Base-by-base conservation (phyloP, 1,284 basidiomycete species). In the Chondrostereum purpureum region DNA sequence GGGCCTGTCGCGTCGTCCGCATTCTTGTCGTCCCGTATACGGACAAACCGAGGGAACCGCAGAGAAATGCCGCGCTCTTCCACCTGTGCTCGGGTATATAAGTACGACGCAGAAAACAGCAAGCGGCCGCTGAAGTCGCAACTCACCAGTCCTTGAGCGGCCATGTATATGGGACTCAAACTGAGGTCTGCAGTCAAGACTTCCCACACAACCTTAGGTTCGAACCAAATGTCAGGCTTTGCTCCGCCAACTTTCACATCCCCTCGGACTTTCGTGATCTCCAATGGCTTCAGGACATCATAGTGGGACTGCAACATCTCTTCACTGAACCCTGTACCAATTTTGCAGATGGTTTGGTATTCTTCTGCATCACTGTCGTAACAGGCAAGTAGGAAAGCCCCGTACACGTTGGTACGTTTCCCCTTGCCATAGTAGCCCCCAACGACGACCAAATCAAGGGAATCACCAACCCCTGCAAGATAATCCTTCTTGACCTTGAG, bases 341-440 rank as follows among this genome's bases (percentile, higher is more conserved):
- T 96, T 68, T 99, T 99, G 77, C 96, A 99, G 46, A 96, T 92
- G 2, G 92, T 94, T 60, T 97, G 94, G 62, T 80, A 96, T 60
- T 89, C 86, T 63, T 96, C 92, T 5, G 83, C 75, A 55, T 96
- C 92, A 40, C 80, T 71, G 61, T 98, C 94, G 62, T 92, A 97
- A 65, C 92, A 95, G 3, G 93, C 94, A 24, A 97, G 77, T 16
- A 97, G 75, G 75, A 95, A 96, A 10, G 94, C 94, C 46, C 94
- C 94, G 60, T 97, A 97, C 24, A 94, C 88, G 59, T 90, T 88
- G 14, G 96, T 98, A 39, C 96, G 86, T 66, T 99, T 99, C 49
- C 96, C 96, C 65, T 96, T 94, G 53, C 96, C 96, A 57, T 92
- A 89, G 68, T 97, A 99, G 2, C 82, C 96, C 4, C 96, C 96